These are phyloP conservation scores for Acaromyces ingoldii DNA, from an alignment of 1,284 basidiomycete species.

Conservation along the genomic window DNA sequence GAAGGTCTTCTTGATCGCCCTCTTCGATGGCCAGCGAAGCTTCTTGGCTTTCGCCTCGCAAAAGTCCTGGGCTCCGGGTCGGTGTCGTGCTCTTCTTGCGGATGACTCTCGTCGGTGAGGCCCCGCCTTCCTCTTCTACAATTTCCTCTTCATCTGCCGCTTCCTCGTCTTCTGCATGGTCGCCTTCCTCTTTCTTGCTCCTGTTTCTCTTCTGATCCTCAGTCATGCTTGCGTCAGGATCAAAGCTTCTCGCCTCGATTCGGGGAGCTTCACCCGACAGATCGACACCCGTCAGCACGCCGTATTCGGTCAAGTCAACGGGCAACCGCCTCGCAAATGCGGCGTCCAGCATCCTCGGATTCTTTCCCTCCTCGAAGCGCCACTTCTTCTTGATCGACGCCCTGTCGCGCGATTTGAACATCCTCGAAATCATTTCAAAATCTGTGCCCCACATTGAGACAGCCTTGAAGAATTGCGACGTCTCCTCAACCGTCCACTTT, in stretches of 20 bases:
- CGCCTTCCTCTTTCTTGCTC: conserved; percentile 19
- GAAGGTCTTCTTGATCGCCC: conserved; percentile 4
- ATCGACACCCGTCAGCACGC: conserved; percentile 41
- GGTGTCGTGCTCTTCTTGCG: conserved; percentile 1
- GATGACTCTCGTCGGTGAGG: not conserved
- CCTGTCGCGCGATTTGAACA: conserved; percentile 76
- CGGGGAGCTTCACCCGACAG: conserved; percentile 44
- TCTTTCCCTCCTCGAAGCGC: conserved; percentile 75
- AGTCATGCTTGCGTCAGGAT: not conserved
- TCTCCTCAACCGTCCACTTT: conserved; percentile 52
- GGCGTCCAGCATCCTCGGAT: conserved; percentile 54
- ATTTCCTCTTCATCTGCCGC: conserved; percentile 27
- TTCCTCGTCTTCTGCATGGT: conserved; percentile 11
- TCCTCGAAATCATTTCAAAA: conserved; percentile 79
- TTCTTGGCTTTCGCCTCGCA: not conserved
- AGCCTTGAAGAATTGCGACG: conserved; percentile 61
- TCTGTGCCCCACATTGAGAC: conserved; percentile 82
- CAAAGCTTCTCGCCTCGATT: conserved; percentile 23
- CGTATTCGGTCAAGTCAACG: conserved; percentile 45
- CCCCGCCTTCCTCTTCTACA: conserved; percentile 6
- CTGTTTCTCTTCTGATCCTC: conserved; percentile 8
- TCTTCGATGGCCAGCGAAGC: not conserved
- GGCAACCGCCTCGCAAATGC: conserved; percentile 39
- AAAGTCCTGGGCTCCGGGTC: not conserved
- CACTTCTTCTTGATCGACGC: conserved; percentile 87